Conservation (phyloP, 768 basidiomycete genomes). For the Kwoniella dejecticola region DNA sequence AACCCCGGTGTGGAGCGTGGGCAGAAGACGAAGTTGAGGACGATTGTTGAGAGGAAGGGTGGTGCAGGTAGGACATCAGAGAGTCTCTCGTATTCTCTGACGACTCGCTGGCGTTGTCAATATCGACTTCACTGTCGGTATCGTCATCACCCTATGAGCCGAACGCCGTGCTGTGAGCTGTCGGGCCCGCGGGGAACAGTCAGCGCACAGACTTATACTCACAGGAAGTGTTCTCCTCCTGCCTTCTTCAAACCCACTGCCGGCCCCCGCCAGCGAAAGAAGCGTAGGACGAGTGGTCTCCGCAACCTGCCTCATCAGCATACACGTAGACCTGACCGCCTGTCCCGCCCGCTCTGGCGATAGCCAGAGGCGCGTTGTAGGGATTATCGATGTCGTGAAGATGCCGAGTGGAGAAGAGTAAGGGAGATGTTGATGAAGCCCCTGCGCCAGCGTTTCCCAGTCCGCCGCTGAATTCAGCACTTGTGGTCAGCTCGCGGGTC, state of each 20-base stretch:
- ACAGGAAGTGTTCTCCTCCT: slow-evolving; percentile 54
- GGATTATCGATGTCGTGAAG: slow-evolving; percentile 38
- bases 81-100: slow-evolving; percentile 54
- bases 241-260: slow-evolving; percentile 57
- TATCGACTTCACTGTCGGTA: too few relatives aligned
- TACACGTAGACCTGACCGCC: slow-evolving; percentile 51
- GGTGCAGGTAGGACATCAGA: slow-evolving; percentile 53
- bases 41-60: slow-evolving; percentile 31
- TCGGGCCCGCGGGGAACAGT: too few relatives aligned
- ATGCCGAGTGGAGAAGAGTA: slow-evolving; percentile 25
- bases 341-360: slow-evolving; percentile 47
- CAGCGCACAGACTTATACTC: slow-evolving; percentile 11
- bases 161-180: background rate
- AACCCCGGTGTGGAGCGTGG: background rate
- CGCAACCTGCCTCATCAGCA: slow-evolving; percentile 27
- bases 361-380: slow-evolving; percentile 37
- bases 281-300: slow-evolving; percentile 18
- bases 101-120: slow-evolving; percentile 45
- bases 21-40: slow-evolving; percentile 19
- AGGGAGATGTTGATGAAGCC: slow-evolving; percentile 23
- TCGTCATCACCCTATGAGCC: slow-evolving; percentile 1
- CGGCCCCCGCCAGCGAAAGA: slow-evolving; percentile 51
- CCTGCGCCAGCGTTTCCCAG: slow-evolving; percentile 45
- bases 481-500: background rate
- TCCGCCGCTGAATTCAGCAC: slow-evolving; percentile 29